Evolutionary conservation across 139 green algal species (phyloP).

Genomic region (Chlorella vulgaris): DNA sequence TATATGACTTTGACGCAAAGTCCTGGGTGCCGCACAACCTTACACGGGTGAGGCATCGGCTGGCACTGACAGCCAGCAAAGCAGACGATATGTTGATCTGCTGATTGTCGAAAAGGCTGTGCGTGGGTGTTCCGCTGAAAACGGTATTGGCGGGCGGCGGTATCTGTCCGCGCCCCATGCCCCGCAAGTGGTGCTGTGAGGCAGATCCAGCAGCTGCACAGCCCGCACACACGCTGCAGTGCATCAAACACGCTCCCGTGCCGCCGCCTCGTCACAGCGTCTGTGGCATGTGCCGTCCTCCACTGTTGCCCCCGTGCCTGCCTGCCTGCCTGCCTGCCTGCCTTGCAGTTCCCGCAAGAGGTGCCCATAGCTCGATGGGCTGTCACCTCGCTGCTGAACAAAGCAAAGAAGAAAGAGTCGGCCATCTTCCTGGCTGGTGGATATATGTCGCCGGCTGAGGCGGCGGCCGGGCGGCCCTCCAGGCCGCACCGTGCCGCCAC

Average conservation of each 20-base stretch:
- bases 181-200: no score
- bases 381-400: slow-evolving; percentile 26
- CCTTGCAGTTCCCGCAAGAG: slow-evolving; percentile 5
- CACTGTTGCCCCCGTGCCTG: not conserved
- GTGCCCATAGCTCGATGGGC: slow-evolving; percentile 19
- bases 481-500: not conserved
- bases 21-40: slow-evolving; percentile 20
- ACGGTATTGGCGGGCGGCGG: not conserved
- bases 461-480: not conserved
- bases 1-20: slow-evolving; percentile 4
- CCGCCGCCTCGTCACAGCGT: no score
- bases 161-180: not conserved
- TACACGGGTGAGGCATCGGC: not conserved
- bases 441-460: not conserved
- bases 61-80: no score
- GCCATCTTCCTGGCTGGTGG: slow-evolving; percentile 1
- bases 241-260: no score
- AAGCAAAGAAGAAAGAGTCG: slow-evolving; percentile 17
- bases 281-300: not conserved
- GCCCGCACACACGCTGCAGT: no score
- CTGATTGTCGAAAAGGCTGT: no score
- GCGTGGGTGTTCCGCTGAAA: no score
- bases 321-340: not conserved
- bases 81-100: no score
- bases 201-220: no score